Conservation (phyloP, 202 grass and related monocot species). For the Schoenoplectus tabernaemontani region DNA sequence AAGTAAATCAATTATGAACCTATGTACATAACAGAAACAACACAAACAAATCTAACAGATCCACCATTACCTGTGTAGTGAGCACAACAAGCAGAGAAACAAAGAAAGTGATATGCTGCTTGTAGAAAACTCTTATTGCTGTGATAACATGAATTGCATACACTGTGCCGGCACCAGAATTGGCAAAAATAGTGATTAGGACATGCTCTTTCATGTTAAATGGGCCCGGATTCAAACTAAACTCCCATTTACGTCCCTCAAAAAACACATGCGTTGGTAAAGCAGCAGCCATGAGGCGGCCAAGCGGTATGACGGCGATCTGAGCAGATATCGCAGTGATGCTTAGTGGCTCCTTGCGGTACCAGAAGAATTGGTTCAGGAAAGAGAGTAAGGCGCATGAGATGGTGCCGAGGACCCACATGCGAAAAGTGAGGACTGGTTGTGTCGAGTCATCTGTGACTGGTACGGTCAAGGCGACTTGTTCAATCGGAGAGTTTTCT, state of each 20-base stretch:
- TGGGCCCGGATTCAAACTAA: slow-evolving; percentile 72
- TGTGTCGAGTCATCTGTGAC: slow-evolving; percentile 49
- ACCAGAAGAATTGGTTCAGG: slow-evolving; percentile 99
- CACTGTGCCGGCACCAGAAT: slow-evolving; percentile 80
- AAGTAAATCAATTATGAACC: neutral
- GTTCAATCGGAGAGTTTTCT: slow-evolving; percentile 87
- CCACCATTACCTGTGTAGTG: slow-evolving; percentile 54
- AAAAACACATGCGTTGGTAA: slow-evolving; percentile 37
- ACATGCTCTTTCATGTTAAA: slow-evolving; percentile 97
- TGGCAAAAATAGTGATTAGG: slow-evolving; percentile 93
- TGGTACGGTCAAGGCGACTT: slow-evolving; percentile 87
- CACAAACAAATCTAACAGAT: neutral
- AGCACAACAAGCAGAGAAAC: slow-evolving; percentile 85
- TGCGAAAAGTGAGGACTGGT: slow-evolving; percentile 77
- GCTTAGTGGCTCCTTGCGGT: slow-evolving; percentile 83
- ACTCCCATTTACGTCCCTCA: slow-evolving; percentile 45
- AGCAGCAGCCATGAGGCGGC: slow-evolving; percentile 54
- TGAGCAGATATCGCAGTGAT: slow-evolving; percentile 89
- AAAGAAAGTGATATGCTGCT: slow-evolving; percentile 77
- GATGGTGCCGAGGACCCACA: slow-evolving; percentile 76
- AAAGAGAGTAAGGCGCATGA: slow-evolving; percentile 84
- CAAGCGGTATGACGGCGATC: slow-evolving; percentile 84
- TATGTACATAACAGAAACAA: neutral
- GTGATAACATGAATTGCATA: slow-evolving; percentile 84
- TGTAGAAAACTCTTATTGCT: slow-evolving; percentile 80